Percentiles rank a stretch among this genome's conserved stretches.
Evolutionary conservation across 148 eudicot genomes (phyloP).

Genomic region (Linanthus parryae): DNA sequence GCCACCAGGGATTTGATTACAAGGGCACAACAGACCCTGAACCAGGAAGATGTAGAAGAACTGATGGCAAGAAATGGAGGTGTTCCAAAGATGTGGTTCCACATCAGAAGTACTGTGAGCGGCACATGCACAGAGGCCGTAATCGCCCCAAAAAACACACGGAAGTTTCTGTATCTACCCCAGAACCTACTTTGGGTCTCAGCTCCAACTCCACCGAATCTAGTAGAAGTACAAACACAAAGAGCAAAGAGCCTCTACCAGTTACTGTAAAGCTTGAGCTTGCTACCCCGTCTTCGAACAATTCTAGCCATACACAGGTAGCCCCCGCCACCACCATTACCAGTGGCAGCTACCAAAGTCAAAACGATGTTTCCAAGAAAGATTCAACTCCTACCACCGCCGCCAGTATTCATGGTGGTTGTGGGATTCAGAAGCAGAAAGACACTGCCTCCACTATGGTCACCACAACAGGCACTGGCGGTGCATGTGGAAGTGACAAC

Average conservation of each 20-base stretch:
- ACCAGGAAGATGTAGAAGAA: slow-evolving; percentile 85
- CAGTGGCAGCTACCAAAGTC: too few relatives aligned
- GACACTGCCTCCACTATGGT: too few relatives aligned
- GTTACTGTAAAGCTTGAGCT: slow-evolving; percentile 10
- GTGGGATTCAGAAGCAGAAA: too few relatives aligned
- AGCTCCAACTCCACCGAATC: background rate
- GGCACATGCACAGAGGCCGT: slow-evolving; percentile 63
- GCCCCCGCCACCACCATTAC: too few relatives aligned
- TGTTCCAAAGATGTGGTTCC: slow-evolving; percentile 81
- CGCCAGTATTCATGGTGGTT: too few relatives aligned
- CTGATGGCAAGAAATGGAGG: slow-evolving; percentile 88
- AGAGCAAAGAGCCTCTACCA: background rate
- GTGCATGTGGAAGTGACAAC: too few relatives aligned
- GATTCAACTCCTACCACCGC: too few relatives aligned
- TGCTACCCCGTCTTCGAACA: slow-evolving; percentile 10
- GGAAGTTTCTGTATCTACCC: slow-evolving; percentile 31
- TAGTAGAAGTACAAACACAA: background rate
- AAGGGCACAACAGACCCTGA: slow-evolving; percentile 39
- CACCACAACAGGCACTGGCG: too few relatives aligned
- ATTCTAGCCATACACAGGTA: too few relatives aligned
- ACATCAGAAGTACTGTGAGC: slow-evolving; percentile 82
- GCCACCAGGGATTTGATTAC: slow-evolving; percentile 8
- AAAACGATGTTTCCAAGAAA: too few relatives aligned
- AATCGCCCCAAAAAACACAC: slow-evolving; percentile 98
- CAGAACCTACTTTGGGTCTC: slow-evolving; percentile 2